Percentiles rank a stretch among this genome's conserved stretches.
phyloP scores from a whole-genome alignment of 2,329 filamentous ascomycete genomes.

The Pseudocercospora macadamiae region DNA sequence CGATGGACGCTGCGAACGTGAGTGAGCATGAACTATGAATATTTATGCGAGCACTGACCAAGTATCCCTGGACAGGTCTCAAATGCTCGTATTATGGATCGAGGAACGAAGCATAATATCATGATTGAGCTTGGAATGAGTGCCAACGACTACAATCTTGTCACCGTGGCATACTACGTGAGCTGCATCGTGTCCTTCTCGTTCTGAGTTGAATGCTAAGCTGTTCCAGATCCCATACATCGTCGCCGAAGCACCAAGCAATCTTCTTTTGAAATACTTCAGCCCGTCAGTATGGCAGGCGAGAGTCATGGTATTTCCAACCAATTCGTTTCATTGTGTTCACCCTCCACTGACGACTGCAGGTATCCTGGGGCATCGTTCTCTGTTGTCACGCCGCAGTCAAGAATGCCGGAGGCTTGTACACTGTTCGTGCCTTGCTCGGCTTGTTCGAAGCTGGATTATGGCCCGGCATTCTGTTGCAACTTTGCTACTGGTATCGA shows the following conservation, averaged over 20 bases:
- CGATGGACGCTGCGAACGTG: conserved; percentile 39
- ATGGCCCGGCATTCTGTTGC: conserved; percentile 13
- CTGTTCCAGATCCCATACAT: conserved; percentile 23
- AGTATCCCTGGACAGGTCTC: conserved; percentile 18
- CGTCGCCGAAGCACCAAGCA: conserved; percentile 20
- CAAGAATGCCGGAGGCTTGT: conserved; percentile 5
- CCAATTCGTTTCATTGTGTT: neutral
- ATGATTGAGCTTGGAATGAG: conserved; percentile 34
- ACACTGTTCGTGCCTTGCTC: conserved; percentile 9
- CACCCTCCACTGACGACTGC: neutral
- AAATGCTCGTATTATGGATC: conserved; percentile 43
- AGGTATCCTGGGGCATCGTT: conserved; percentile 12
- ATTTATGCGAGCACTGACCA: neutral
- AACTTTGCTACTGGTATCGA: conserved; percentile 49
- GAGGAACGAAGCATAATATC: conserved; percentile 34
- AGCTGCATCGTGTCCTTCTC: too few species aligned
- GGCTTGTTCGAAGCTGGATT: conserved; percentile 15
- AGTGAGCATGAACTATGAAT: neutral
- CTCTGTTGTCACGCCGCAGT: conserved; percentile 11
- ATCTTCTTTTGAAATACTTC: conserved; percentile 17
- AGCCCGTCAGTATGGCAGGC: conserved; percentile 19
- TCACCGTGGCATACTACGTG: conserved; percentile 42
- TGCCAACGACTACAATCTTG: conserved; percentile 39
- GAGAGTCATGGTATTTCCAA: conserved; percentile 10
- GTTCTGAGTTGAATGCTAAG: too few species aligned